Percentiles rank a stretch among this genome's conserved stretches.
Conservation (phyloP, 495 filamentous ascomycete genomes). For the Penicillium fimorum region DNA sequence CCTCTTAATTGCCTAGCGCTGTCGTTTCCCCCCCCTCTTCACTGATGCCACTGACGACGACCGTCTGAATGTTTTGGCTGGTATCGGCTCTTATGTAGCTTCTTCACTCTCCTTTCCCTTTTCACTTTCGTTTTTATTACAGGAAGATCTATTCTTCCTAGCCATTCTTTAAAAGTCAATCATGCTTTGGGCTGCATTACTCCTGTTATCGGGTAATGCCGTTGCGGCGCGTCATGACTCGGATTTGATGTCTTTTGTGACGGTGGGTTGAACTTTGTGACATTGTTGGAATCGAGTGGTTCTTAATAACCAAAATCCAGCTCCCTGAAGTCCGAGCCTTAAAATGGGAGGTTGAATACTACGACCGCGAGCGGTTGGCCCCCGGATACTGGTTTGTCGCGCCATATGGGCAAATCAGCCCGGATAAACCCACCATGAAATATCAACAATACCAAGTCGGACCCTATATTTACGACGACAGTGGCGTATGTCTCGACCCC, state of each 20-base stretch:
- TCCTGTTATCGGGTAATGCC: slow-evolving; percentile 26
- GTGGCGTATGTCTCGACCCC: slow-evolving; percentile 29
- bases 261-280: slow-evolving; percentile 21
- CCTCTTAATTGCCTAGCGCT: background rate
- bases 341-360: slow-evolving; percentile 29
- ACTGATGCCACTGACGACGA: slow-evolving; percentile 1
- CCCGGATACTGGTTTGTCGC: slow-evolving; percentile 47
- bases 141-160: slow-evolving; percentile 31
- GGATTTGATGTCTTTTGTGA: slow-evolving; percentile 43
- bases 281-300: background rate
- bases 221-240: slow-evolving; percentile 34
- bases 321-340: slow-evolving; percentile 34
- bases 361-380: slow-evolving; percentile 25
- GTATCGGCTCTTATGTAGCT: slow-evolving; percentile 8
- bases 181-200: slow-evolving; percentile 30
- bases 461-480: slow-evolving; percentile 44
- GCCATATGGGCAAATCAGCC: slow-evolving; percentile 36
- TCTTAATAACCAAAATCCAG: slow-evolving; percentile 14
- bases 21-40: background rate
- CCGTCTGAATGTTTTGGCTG: slow-evolving; percentile 3
- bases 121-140: background rate
- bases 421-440: slow-evolving; percentile 25
- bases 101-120: slow-evolving; percentile 1
- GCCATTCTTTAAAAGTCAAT: slow-evolving; percentile 29
- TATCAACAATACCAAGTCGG: slow-evolving; percentile 44